Conservation (phyloP, 768 basidiomycete genomes). For the Tylopilus subfusipes region DNA sequence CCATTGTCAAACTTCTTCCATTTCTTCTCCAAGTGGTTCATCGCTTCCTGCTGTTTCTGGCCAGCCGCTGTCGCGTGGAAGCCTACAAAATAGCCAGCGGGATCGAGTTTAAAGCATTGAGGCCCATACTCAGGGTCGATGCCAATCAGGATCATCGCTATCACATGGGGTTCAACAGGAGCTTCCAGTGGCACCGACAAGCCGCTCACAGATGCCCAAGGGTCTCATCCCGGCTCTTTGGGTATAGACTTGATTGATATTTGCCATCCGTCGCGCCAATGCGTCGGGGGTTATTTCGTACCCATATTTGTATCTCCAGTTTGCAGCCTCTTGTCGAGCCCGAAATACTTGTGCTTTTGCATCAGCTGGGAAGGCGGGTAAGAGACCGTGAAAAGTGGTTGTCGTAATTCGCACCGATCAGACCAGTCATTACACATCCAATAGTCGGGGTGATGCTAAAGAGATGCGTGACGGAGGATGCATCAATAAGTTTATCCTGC, state of each 20-base stretch:
- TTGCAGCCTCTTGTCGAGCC: conserved; percentile 84
- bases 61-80: conserved; percentile 97
- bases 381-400: not conserved
- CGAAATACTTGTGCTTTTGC: conserved; percentile 85
- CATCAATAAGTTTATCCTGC: conserved; percentile 96
- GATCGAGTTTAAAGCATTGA: conserved; percentile 98
- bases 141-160: conserved; percentile 96
- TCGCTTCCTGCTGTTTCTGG: conserved; percentile 96
- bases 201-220: conserved; percentile 79
- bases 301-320: conserved; percentile 94
- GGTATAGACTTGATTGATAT: conserved; percentile 99
- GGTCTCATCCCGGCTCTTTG: conserved; percentile 97
- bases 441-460: conserved; percentile 96
- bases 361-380: conserved; percentile 58
- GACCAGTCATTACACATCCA: conserved; percentile 98
- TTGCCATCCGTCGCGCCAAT: conserved; percentile 90
- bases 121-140: conserved; percentile 88
- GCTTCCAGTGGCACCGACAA: not conserved
- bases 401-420: conserved; percentile 61
- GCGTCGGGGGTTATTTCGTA: conserved; percentile 98
- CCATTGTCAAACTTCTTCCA: conserved; percentile 93
- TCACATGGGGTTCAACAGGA: not conserved
- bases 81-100: conserved; percentile 97
- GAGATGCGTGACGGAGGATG: conserved; percentile 89
- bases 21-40: conserved; percentile 97